Base-by-base conservation (phyloP, 208 protist species). In the Trypanosoma melophagium region DNA sequence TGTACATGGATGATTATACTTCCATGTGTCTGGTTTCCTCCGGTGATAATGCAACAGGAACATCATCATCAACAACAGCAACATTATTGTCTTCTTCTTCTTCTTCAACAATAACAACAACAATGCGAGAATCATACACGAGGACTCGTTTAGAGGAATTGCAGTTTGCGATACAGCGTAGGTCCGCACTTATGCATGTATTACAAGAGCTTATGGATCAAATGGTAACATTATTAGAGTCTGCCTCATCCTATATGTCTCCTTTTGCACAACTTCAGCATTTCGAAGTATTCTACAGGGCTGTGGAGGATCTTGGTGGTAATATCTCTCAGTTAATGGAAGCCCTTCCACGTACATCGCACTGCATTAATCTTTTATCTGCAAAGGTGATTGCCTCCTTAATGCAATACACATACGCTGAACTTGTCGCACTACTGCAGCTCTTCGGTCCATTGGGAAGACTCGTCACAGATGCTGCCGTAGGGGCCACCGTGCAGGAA, bases 351-450 rank as follows among this genome's bases (percentile, higher is more conserved):
- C 67, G 66, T 19, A 73, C 76, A 3, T 71, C 69, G 2, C 56
- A 56, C 1, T 74, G 83, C 28, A 56, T 87, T 41, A 77, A 80
- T 19, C 65, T 85, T 47, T 60, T 92, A 35, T 69, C 77, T 5
- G 65, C 63, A 31, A 90, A 89, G 66, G 51, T 87, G 47, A 88
- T 95, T 45, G 68, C 86, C 0, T 76, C 77, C 28, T 65, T 81
- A 19, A 67, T 67, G 40, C 61, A 73, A 12, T 64, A 77, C 17
- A 79, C 86, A 7, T 66, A 80, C 31, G 22, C 45, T 0, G 68
- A 91, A 61, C 74, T 95, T 17, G 54, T 91, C n/a, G 69, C 55
- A 28, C 60, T 92, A 44, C 74, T 95, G 62, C 75, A 92, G 69
- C 76, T 85, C 19, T 81, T 71, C 38, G 78, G 81, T 60, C 60